Percentiles rank a stretch among this genome's conserved stretches.
Conservation (phyloP, 371 early-diverging fungal species). For the Mortierella sp. region DNA sequence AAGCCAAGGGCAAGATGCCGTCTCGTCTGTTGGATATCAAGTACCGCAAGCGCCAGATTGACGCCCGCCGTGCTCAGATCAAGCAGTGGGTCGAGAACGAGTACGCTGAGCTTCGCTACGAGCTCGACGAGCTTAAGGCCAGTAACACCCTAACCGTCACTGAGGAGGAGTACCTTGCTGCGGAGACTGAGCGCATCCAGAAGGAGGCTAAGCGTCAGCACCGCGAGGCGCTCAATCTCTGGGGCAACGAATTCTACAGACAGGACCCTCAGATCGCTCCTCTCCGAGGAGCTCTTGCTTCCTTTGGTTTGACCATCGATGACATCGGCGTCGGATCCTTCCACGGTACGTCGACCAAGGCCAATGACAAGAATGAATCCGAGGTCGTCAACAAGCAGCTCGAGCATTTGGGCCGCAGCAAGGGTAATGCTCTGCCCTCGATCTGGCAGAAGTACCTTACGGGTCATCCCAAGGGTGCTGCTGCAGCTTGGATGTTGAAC, state of each 20-base stretch:
- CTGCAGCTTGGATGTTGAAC: slow-evolving; percentile 98
- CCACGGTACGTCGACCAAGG: slow-evolving; percentile 97
- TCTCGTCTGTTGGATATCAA: slow-evolving; percentile 89
- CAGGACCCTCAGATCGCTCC: slow-evolving; percentile 89
- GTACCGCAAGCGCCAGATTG: slow-evolving; percentile 91
- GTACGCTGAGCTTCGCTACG: slow-evolving; percentile 77
- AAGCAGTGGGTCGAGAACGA: slow-evolving; percentile 89
- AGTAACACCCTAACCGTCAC: slow-evolving; percentile 66
- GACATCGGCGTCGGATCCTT: slow-evolving; percentile 97
- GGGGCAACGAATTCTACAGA: slow-evolving; percentile 91
- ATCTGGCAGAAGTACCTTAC: slow-evolving; percentile 96
- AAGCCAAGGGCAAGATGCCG: slow-evolving; percentile 68
- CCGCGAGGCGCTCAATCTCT: slow-evolving; percentile 84
- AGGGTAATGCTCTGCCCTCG: slow-evolving; percentile 85
- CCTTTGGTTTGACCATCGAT: slow-evolving; percentile 91
- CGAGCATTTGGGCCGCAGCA: slow-evolving; percentile 89
- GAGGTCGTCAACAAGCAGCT: slow-evolving; percentile 90
- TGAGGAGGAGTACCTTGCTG: slow-evolving; percentile 80
- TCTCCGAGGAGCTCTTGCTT: slow-evolving; percentile 91
- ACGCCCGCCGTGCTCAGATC: slow-evolving; percentile 84
- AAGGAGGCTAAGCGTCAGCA: slow-evolving; percentile 88
- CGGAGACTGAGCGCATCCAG: slow-evolving; percentile 86
- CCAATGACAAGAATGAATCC: slow-evolving; percentile 97
- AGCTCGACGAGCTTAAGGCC: slow-evolving; percentile 78
- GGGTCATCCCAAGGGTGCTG: slow-evolving; percentile 97